Base-by-base conservation (phyloP, 768 basidiomycete genomes). In the Daedaleopsis nitida region DNA sequence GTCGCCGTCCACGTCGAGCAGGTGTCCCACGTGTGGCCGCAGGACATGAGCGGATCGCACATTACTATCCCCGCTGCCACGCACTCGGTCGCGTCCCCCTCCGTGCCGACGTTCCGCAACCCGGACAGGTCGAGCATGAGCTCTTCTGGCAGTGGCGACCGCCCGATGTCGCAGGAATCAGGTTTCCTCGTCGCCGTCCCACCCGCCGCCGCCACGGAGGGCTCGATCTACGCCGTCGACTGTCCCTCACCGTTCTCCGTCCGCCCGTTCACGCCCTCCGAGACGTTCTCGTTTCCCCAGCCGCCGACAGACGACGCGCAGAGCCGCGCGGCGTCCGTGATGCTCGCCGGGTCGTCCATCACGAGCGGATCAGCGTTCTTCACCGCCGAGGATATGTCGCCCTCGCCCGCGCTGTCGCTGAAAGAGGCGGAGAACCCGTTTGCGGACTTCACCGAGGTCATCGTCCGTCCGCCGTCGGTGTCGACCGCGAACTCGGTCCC, bases 281-380 rank as follows among this genome's bases (percentile, higher is more conserved):
- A 90, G 69, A 81, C 83, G 5, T 89, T 87, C 72, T 73, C 84
- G 10, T 89, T 90, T 77, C 88, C 88, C 3, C 82, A 82, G 57
- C 88, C 88, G 2, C 86, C 86, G 5, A 67, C n/a, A 19, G 57
- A 58, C 13, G 55, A 55, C 39, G 24, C 62, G 24, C 43, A 34
- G 19, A 60, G 53, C 57, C 61, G 52, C 37, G 48, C 27, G 27
- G 27, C 54, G 12, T 61, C 54, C 32, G 60, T 19, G 23, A 48
- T 57, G 14, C 13, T 60, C 27, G 32, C 24, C 51, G 42, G 50
- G 50, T 53, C 61, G 50, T 53, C 61, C 27, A n/a, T 55, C 19
- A 24, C 13, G 23, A 49, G 47, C 27, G 27, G 27, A 3, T 32
- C 27, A 3, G 27, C 27, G 4, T 32, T 32, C 27, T 32, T 32